phyloP scores from a whole-genome alignment of 2,329 filamentous ascomycete species.

The Penicillium paneum region DNA sequence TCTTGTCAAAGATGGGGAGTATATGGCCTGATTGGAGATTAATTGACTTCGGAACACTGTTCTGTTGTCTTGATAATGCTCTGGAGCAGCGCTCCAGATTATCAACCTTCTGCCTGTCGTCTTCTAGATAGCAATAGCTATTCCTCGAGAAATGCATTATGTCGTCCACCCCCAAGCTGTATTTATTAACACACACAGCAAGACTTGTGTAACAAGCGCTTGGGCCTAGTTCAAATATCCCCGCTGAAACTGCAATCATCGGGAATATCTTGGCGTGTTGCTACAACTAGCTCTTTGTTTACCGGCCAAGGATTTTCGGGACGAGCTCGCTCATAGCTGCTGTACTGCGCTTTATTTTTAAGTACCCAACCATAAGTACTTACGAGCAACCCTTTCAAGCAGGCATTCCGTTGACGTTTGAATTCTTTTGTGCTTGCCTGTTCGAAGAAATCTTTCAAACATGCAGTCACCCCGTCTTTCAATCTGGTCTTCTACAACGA shows the following conservation, averaged over 20 bases:
- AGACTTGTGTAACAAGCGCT: not conserved
- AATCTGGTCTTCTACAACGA: not conserved
- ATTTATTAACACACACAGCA: not conserved
- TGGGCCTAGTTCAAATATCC: not conserved
- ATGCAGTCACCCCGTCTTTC: slow-evolving; percentile 1
- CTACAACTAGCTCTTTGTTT: not conserved
- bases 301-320: not conserved
- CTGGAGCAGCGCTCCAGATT: not conserved
- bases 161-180: not conserved
- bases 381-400: not conserved
- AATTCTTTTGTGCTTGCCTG: not conserved
- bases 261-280: not conserved
- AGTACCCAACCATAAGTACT: not conserved
- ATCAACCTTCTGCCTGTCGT: not conserved
- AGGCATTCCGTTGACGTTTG: not conserved
- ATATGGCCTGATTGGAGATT: not conserved
- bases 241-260: not conserved
- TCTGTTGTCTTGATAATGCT: not conserved
- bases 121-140: not conserved
- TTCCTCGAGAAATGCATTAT: not conserved
- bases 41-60: not conserved
- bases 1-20: not conserved
- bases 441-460: not conserved
- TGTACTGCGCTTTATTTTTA: not conserved
- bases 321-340: not conserved